Evolutionary conservation across 2,329 filamentous ascomycete species (phyloP).

Genomic region (Colletotrichum somersetense): DNA sequence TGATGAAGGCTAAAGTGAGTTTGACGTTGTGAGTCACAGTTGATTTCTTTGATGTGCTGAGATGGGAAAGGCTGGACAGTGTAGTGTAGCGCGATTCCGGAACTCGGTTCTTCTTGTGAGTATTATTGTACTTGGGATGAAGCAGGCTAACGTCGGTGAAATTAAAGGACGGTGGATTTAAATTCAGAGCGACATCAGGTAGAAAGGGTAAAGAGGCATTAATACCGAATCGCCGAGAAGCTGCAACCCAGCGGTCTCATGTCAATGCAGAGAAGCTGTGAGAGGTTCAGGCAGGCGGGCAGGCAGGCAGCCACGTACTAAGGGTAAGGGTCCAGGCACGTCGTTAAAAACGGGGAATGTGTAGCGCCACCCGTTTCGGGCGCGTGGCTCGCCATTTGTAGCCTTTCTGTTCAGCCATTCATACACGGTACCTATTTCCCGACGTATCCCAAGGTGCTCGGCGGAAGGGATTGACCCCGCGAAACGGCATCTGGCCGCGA

Average conservation of each 20-base stretch:
- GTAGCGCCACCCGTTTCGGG: conserved; percentile 30
- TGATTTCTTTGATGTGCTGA: background rate
- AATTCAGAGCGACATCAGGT: background rate
- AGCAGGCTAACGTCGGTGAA: background rate
- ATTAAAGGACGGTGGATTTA: background rate
- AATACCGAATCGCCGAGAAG: background rate
- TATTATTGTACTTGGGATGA: background rate
- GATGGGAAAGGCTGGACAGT: conserved; percentile 1
- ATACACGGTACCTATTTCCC: background rate
- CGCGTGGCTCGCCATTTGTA: conserved; percentile 13
- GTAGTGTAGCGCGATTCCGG: background rate
- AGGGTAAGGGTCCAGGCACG: conserved; percentile 15
- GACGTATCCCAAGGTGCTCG: conserved; percentile 17
- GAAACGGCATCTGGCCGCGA: conserved; percentile 4
- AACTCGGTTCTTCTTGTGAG: conserved; percentile 11
- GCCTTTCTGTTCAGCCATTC: background rate
- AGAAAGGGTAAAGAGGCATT: background rate
- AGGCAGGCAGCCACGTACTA: background rate
- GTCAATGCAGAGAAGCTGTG: conserved; percentile 12
- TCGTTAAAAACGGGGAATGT: conserved; percentile 27
- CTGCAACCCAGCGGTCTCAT: conserved; percentile 24
- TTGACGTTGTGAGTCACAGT: background rate
- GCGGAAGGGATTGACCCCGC: background rate
- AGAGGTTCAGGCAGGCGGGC: conserved; percentile 1
- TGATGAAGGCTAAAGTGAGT: conserved; percentile 44